These are phyloP conservation scores for Rutstroemia sp. DNA, from an alignment of 2,329 filamentous ascomycete species.

Conservation along the genomic window DNA sequence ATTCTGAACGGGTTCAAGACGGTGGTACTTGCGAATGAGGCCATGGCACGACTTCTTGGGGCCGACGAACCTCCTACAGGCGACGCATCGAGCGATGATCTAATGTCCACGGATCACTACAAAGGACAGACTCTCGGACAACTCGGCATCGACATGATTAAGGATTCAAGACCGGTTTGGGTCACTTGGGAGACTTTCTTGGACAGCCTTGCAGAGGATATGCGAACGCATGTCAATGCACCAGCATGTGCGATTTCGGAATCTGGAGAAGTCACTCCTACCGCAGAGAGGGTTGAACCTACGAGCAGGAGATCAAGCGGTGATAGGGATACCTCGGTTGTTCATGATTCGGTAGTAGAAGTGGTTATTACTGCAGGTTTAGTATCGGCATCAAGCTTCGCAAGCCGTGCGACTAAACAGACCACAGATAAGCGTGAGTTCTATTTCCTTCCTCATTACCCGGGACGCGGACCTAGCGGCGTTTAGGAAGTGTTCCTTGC, in stretches of 20 bases:
- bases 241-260: slow-evolving; percentile 8
- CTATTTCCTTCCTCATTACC: neutral
- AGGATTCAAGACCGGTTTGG: slow-evolving; percentile 56
- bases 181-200: slow-evolving; percentile 53
- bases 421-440: neutral
- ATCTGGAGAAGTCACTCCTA: slow-evolving; percentile 30
- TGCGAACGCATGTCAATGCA: slow-evolving; percentile 10
- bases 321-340: slow-evolving; percentile 31
- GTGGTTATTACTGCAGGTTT: slow-evolving; percentile 49
- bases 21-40: slow-evolving; percentile 66
- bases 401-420: neutral
- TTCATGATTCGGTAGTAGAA: slow-evolving; percentile 58
- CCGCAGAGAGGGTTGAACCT: slow-evolving; percentile 22
- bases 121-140: slow-evolving; percentile 60
- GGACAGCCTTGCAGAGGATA: slow-evolving; percentile 38
- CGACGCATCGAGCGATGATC: slow-evolving; percentile 32
- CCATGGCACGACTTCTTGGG: slow-evolving; percentile 63
- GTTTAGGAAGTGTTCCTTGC: no score
- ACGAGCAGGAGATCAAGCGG: slow-evolving; percentile 10
- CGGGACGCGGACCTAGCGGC: neutral
- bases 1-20: slow-evolving; percentile 63
- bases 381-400: slow-evolving; percentile 13
- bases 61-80: slow-evolving; percentile 39
- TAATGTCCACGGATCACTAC: slow-evolving; percentile 46
- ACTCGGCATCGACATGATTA: slow-evolving; percentile 65